Evolutionary conservation across 225 moss, liverwort and hornwort genomes (phyloP).

Genomic region (Bryum argenteum): DNA sequence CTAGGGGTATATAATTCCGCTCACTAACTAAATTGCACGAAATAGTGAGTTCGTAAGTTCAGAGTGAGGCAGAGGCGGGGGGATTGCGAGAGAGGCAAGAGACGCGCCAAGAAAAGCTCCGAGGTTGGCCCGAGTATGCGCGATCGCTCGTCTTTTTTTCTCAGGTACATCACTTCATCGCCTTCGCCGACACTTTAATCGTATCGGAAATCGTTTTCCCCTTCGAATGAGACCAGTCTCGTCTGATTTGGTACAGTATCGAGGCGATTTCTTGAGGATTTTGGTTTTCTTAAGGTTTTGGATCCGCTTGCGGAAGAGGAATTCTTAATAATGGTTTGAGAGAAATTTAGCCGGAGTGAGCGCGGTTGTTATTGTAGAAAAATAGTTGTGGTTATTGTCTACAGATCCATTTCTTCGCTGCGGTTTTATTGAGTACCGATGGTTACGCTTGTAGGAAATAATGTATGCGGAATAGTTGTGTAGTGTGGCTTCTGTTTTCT

Average conservation of each 20-base stretch:
- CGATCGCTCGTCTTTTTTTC: conserved; percentile 13
- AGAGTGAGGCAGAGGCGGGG: background rate
- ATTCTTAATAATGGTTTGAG: background rate
- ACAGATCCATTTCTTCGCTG: background rate
- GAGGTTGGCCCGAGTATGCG: conserved; percentile 17
- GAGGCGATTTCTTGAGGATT: conserved; percentile 25
- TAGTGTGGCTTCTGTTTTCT: too few relatives aligned
- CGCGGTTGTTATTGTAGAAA: background rate
- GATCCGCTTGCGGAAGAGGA: conserved; percentile 6
- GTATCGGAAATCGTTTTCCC: background rate
- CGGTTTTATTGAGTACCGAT: background rate
- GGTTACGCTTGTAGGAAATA: background rate
- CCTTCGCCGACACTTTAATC: background rate
- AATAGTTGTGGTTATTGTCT: background rate
- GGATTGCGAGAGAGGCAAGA: conserved; percentile 17
- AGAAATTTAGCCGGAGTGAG: background rate
- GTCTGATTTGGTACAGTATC: conserved; percentile 19
- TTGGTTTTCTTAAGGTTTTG: conserved; percentile 14
- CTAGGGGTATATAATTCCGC: background rate
- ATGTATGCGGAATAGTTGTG: too few relatives aligned
- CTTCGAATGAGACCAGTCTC: conserved; percentile 16
- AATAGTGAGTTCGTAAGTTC: conserved; percentile 21
- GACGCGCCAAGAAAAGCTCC: conserved; percentile 20
- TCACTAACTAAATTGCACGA: conserved; percentile 20
- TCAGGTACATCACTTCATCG: conserved; percentile 25